Evolutionary conservation across 306 rosid genomes (phyloP).

Genomic region (Inga leiocalycina): DNA sequence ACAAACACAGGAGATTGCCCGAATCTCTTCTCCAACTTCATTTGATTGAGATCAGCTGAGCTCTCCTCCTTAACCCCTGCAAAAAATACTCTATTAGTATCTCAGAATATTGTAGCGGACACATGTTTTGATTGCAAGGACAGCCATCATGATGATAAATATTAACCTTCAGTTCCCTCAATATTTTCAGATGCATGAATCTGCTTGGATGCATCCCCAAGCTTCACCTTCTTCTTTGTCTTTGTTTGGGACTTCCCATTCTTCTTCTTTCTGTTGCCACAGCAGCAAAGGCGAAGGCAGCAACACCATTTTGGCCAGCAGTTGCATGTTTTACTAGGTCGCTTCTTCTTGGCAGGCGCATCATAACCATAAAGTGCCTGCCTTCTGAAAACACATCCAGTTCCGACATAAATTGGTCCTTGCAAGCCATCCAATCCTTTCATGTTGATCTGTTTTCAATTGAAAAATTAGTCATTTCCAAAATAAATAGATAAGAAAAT

Average conservation of each 20-base stretch:
- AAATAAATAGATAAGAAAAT: conserved; percentile 9
- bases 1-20: conserved; percentile 95
- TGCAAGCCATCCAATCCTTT: conserved; percentile 94
- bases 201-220: conserved; percentile 92
- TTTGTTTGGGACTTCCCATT: conserved; percentile 61
- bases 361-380: conserved; percentile 85
- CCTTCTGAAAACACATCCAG: conserved; percentile 97
- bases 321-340: conserved; percentile 91
- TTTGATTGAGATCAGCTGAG: conserved; percentile 53
- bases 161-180: conserved; percentile 74
- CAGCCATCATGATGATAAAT: conserved; percentile 19
- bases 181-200: conserved; percentile 95
- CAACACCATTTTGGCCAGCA: conserved; percentile 97
- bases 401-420: conserved; percentile 98
- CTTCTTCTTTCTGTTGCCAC: conserved; percentile 66
- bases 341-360: conserved; percentile 84
- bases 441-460: conserved; percentile 86
- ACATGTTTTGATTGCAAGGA: conserved; percentile 15
- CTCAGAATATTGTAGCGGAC: background rate
- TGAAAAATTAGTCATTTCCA: conserved; percentile 28
- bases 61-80: conserved; percentile 57
- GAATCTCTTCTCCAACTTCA: conserved; percentile 84
- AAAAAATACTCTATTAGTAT: conserved; percentile 31
- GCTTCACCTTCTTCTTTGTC: conserved; percentile 85
- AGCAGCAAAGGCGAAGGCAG: conserved; percentile 58